Percentiles rank a stretch among this genome's conserved stretches.
These are phyloP conservation scores for Tricholomella constricta DNA, from an alignment of 768 basidiomycete genomes.

Conservation along the genomic window DNA sequence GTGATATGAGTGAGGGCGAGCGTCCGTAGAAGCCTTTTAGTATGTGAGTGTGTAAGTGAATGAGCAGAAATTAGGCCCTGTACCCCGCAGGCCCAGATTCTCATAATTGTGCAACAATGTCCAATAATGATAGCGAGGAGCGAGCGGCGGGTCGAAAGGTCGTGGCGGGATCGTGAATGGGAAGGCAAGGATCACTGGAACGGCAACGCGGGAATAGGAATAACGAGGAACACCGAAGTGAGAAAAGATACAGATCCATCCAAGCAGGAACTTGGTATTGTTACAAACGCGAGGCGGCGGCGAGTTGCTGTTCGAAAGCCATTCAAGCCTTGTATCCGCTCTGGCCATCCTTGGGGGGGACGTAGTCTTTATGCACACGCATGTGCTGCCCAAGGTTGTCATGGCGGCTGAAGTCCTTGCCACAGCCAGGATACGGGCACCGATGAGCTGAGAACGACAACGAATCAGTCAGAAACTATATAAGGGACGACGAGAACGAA, in stretches of 20 bases:
- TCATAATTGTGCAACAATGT: constrained; percentile 8
- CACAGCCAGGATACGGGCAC: constrained; percentile 79
- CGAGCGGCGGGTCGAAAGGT: neutral
- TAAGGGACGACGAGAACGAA: neutral
- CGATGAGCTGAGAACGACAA: constrained; percentile 58
- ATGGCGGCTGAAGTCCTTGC: constrained; percentile 82
- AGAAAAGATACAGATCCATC: constrained; percentile 9
- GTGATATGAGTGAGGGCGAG: neutral
- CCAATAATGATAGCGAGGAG: constrained; percentile 4
- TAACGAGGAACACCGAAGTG: neutral
- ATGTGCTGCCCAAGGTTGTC: constrained; percentile 90
- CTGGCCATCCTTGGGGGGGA: constrained; percentile 27
- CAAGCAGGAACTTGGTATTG: constrained; percentile 1
- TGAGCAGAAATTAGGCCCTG: neutral
- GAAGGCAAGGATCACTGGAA: neutral
- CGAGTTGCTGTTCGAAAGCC: neutral
- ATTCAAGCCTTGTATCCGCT: constrained; percentile 4
- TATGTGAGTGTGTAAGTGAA: neutral
- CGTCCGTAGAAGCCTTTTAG: neutral
- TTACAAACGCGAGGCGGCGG: neutral
- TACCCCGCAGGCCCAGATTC: neutral
- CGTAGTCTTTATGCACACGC: constrained; percentile 70
- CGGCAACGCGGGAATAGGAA: neutral
- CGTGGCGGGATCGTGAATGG: constrained; percentile 5
- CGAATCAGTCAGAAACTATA: neutral